Conservation (phyloP, 2,329 filamentous ascomycete species). For the Fusarium sacchari region DNA sequence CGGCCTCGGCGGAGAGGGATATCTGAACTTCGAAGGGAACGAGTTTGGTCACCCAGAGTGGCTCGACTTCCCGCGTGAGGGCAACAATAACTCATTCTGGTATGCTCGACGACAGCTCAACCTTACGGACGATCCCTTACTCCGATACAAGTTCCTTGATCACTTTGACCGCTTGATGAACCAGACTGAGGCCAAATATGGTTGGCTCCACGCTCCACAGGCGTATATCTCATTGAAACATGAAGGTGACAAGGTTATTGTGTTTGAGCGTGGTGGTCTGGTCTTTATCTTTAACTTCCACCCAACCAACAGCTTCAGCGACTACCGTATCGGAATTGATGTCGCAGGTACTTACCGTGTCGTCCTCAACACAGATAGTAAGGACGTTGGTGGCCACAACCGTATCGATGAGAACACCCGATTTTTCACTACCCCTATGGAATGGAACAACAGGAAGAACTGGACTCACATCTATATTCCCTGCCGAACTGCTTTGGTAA, state of each 20-base stretch:
- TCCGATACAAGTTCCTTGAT: constrained; percentile 92
- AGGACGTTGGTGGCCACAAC: constrained; percentile 80
- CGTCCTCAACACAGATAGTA: constrained; percentile 82
- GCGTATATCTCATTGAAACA: constrained; percentile 96
- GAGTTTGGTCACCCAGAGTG: constrained; percentile 99
- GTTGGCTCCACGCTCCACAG: constrained; percentile 87
- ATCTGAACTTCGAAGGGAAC: constrained; percentile 98
- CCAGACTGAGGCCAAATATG: constrained; percentile 83
- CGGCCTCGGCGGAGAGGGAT: constrained; percentile 90
- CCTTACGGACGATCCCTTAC: constrained; percentile 82
- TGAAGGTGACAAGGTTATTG: constrained; percentile 91
- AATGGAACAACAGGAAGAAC: constrained; percentile 91
- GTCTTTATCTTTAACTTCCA: constrained; percentile 99
- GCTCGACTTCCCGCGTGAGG: constrained; percentile 96
- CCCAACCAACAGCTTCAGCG: constrained; percentile 82
- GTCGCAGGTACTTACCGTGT: constrained; percentile 85
- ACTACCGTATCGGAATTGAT: constrained; percentile 93
- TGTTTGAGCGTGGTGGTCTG: constrained; percentile 91
- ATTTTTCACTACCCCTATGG: constrained; percentile 91
- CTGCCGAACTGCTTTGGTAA: constrained; percentile 82
- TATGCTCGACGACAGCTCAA: constrained; percentile 95
- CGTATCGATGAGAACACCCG: constrained; percentile 82
- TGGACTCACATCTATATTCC: constrained; percentile 94
- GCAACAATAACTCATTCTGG: constrained; percentile 93
- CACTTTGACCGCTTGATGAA: constrained; percentile 96